Conservation (phyloP, 345 rosid genomes). For the Bruguiera gymnorhiza region DNA sequence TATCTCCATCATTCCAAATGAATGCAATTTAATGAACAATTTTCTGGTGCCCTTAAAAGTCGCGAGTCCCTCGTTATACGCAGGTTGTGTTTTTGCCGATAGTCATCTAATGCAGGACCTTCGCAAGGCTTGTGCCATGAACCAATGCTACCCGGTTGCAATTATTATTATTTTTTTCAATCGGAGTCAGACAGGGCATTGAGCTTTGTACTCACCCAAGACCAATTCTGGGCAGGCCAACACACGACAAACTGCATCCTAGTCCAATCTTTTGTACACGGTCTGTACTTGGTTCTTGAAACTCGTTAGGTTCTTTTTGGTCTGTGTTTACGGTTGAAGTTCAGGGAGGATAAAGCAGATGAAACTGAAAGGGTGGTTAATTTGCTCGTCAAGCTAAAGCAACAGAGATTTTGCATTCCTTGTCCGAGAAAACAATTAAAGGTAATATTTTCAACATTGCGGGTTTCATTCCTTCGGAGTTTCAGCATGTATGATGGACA, state of each 20-base stretch:
- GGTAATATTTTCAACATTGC: slow-evolving; percentile 4
- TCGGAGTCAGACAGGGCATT: neutral
- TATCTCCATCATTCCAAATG: slow-evolving; percentile 57
- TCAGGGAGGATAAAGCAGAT: neutral
- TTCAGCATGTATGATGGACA: no score
- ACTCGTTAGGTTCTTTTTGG: no score
- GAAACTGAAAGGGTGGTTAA: slow-evolving; percentile 2
- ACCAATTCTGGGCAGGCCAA: neutral
- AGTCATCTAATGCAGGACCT: neutral
- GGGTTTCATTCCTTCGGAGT: no score
- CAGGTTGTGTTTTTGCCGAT: neutral
- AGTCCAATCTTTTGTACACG: neutral
- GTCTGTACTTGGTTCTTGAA: neutral
- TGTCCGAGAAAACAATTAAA: neutral
- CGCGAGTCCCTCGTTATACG: no score
- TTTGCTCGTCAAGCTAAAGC: slow-evolving; percentile 10
- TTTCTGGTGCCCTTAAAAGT: neutral
- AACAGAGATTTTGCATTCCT: neutral
- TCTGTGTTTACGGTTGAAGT: no score
- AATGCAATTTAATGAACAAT: slow-evolving; percentile 43
- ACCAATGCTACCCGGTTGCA: slow-evolving; percentile 4
- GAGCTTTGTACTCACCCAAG: neutral
- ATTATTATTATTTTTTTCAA: neutral
- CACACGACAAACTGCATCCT: slow-evolving; percentile 5
- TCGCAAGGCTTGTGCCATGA: slow-evolving; percentile 7